Percentiles rank a stretch among this genome's conserved stretches.
These are phyloP conservation scores for Datisca glomerata DNA, from an alignment of 306 rosid genomes.

Conservation along the genomic window DNA sequence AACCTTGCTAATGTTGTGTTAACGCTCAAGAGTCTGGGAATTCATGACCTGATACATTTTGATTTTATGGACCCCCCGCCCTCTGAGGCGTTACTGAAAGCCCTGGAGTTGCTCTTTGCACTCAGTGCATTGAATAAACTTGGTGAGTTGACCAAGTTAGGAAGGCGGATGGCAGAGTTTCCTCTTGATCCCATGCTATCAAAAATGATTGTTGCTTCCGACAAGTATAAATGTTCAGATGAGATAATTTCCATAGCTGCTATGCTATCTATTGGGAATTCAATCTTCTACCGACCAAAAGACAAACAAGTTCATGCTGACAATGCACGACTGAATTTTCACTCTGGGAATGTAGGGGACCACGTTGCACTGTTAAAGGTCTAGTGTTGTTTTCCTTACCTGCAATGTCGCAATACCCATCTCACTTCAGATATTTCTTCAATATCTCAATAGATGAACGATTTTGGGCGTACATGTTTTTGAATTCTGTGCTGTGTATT, in stretches of 20 bases:
- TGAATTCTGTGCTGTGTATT: not conserved
- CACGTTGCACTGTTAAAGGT: slow-evolving; percentile 87
- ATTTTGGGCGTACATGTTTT: not conserved
- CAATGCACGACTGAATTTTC: slow-evolving; percentile 86
- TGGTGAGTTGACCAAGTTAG: slow-evolving; percentile 85
- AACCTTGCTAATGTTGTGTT: slow-evolving; percentile 91
- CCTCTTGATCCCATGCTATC: slow-evolving; percentile 95
- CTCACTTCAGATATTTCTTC: not conserved
- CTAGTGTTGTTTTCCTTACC: too few species aligned
- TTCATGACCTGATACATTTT: slow-evolving; percentile 66
- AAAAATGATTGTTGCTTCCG: slow-evolving; percentile 91
- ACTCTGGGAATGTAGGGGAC: slow-evolving; percentile 86
- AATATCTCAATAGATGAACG: not conserved
- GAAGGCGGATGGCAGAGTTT: slow-evolving; percentile 93
- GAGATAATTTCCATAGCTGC: slow-evolving; percentile 80
- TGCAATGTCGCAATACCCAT: too few species aligned
- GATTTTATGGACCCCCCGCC: slow-evolving; percentile 99
- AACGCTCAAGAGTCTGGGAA: slow-evolving; percentile 80
- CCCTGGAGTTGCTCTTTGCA: slow-evolving; percentile 81
- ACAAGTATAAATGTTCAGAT: slow-evolving; percentile 73
- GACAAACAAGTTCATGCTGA: slow-evolving; percentile 99
- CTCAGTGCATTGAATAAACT: slow-evolving; percentile 73
- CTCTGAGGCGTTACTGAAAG: slow-evolving; percentile 81
- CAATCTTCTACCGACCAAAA: slow-evolving; percentile 93
- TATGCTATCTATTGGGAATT: slow-evolving; percentile 90